Conservation (phyloP, 1,284 basidiomycete species). For the Ceratobasidium sp. region DNA sequence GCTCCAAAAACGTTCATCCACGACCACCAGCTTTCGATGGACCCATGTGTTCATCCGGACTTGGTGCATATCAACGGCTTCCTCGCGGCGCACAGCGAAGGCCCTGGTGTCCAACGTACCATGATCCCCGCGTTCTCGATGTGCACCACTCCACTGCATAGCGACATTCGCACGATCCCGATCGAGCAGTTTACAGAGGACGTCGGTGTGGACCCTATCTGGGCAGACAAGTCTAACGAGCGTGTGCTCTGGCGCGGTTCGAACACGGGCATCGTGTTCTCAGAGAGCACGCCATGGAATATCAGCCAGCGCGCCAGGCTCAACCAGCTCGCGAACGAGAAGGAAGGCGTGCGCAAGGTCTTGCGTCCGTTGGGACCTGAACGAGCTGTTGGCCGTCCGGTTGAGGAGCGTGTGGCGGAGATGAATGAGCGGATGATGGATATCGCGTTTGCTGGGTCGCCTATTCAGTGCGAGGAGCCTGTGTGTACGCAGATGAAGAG, state of each 20-base stretch:
- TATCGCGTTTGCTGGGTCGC: constrained; percentile 64
- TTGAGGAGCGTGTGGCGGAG: constrained; percentile 53
- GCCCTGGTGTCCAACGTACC: constrained; percentile 61
- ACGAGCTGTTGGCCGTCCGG: constrained; percentile 59
- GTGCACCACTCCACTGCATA: constrained; percentile 65
- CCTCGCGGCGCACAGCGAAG: constrained; percentile 60
- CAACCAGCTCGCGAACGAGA: constrained; percentile 52
- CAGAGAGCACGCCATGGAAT: constrained; percentile 60
- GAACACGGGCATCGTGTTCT: constrained; percentile 70
- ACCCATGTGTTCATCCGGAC: constrained; percentile 67
- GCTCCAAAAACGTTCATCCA: constrained; percentile 61
- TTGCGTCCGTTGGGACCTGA: constrained; percentile 48
- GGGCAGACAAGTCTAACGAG: constrained; percentile 67
- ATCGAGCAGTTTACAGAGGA: constrained; percentile 57
- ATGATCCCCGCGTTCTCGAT: constrained; percentile 66
- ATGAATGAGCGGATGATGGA: constrained; percentile 67
- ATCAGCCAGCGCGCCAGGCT: constrained; percentile 61
- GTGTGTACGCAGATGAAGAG: constrained; percentile 59
- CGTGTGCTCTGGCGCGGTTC: constrained; percentile 71
- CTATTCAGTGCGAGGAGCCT: constrained; percentile 59
- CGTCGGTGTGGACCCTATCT: constrained; percentile 61
- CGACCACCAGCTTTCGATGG: constrained; percentile 63
- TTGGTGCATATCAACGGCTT: constrained; percentile 66
- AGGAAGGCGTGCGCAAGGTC: constrained; percentile 57
- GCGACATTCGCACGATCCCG: constrained; percentile 68